Conservation (phyloP, 2,329 filamentous ascomycete species). For the Metarhizium guizhouense region DNA sequence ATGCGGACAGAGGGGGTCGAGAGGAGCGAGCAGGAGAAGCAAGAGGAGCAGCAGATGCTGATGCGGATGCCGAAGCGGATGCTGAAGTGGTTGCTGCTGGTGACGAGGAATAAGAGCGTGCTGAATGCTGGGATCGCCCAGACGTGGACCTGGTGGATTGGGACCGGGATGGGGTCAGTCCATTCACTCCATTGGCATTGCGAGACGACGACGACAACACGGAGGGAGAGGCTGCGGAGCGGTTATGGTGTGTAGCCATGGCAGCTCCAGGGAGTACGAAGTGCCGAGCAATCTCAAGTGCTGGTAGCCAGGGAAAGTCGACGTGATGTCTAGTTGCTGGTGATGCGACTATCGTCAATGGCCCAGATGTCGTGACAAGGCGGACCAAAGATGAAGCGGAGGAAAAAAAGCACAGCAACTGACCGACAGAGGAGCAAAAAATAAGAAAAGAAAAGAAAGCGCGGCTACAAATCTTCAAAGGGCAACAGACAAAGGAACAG, state of each 20-base stretch:
- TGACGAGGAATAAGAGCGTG: background rate
- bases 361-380: no score
- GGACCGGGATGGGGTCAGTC: constrained; percentile 1
- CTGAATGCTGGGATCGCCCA: background rate
- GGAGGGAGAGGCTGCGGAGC: background rate
- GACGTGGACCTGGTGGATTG: background rate
- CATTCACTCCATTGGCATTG: background rate
- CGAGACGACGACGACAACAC: background rate
- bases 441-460: no score
- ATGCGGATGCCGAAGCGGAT: background rate
- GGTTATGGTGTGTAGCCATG: background rate
- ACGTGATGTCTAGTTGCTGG: no score
- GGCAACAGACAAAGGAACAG: no score
- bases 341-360: no score
- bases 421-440: no score
- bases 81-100: background rate
- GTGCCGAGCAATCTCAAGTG: no score
- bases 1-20: constrained; percentile 14
- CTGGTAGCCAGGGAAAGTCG: no score
- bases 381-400: no score
- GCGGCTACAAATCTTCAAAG: no score
- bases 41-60: constrained; percentile 9
- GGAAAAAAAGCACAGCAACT: no score
- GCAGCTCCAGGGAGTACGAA: background rate
- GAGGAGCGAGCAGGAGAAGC: constrained; percentile 19